phyloP scores from a whole-genome alignment of 169 alveolate species.

The Plasmodium vivax region DNA sequence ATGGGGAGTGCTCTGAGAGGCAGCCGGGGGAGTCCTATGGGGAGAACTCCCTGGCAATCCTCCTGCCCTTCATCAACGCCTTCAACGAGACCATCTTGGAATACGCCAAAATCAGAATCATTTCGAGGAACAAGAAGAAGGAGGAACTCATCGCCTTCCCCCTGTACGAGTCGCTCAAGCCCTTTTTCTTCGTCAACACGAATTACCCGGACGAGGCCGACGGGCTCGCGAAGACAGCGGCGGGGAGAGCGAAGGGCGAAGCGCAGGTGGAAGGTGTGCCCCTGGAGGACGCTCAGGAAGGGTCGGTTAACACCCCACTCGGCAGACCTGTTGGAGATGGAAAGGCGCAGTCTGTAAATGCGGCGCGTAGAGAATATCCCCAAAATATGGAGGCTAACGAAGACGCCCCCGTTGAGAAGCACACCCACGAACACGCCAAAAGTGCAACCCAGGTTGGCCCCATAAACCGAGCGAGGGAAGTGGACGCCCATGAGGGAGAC shows the following conservation, averaged over 20 bases:
- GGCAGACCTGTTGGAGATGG: neutral
- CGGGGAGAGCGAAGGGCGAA: neutral
- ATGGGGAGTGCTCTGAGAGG: neutral
- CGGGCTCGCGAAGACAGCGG: neutral
- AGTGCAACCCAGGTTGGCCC: neutral
- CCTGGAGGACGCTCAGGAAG: neutral
- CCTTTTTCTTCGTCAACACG: slow-evolving; percentile 57
- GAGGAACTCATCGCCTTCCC: slow-evolving; percentile 75
- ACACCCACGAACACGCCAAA: neutral
- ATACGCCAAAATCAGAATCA: slow-evolving; percentile 39
- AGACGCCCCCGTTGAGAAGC: neutral
- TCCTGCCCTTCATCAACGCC: slow-evolving; percentile 31
- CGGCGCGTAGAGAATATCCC: neutral
- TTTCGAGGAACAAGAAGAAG: slow-evolving; percentile 60
- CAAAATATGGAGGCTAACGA: neutral
- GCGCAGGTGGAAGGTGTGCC: neutral
- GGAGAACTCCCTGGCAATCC: neutral
- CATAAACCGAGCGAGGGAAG: neutral
- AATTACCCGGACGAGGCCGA: neutral
- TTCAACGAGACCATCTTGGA: slow-evolving; percentile 41
- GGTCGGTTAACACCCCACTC: neutral
- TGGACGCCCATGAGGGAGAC: neutral
- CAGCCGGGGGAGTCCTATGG: neutral
- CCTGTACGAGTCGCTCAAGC: slow-evolving; percentile 54
- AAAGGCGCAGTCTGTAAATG: neutral